phyloP scores from a whole-genome alignment of 306 rosid species.

The Gastrolobium villosum region DNA sequence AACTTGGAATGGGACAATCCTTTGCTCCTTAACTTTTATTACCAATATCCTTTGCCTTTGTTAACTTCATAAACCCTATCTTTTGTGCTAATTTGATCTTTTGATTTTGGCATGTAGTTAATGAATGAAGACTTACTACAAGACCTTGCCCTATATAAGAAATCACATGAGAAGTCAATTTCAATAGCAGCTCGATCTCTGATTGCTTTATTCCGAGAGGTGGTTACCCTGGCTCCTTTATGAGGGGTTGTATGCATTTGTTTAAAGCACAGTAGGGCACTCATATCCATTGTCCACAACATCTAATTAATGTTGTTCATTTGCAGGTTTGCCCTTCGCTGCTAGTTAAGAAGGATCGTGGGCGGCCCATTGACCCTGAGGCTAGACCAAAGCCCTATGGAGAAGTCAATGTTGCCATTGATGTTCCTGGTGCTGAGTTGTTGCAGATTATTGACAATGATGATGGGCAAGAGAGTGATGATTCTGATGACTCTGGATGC shows the following conservation, averaged over 20 bases:
- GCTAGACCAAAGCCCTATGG: slow-evolving; percentile 92
- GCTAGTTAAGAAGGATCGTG: slow-evolving; percentile 92
- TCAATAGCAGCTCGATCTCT: slow-evolving; percentile 91
- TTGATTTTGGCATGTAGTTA: slow-evolving; percentile 63
- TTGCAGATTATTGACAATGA: slow-evolving; percentile 57
- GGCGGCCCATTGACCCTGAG: slow-evolving; percentile 72
- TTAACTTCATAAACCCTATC: slow-evolving; percentile 25
- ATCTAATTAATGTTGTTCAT: slow-evolving; percentile 37
- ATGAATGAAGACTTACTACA: slow-evolving; percentile 93
- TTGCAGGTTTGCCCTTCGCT: slow-evolving; percentile 91
- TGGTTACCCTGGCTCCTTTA: slow-evolving; percentile 40
- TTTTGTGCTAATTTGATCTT: slow-evolving; percentile 40
- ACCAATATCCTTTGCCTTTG: slow-evolving; percentile 34
- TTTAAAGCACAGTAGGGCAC: slow-evolving; percentile 7
- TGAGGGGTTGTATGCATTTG: slow-evolving; percentile 14
- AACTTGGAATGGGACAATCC: slow-evolving; percentile 37
- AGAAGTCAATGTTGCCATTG: slow-evolving; percentile 62
- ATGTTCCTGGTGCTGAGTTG: slow-evolving; percentile 84
- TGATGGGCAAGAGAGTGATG: slow-evolving; percentile 48
- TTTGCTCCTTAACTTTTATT: slow-evolving; percentile 19
- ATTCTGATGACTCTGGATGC: slow-evolving; percentile 42
- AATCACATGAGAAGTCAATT: slow-evolving; percentile 91
- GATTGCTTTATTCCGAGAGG: slow-evolving; percentile 88
- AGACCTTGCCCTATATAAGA: slow-evolving; percentile 95
- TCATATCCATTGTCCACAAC: not conserved